phyloP scores from a whole-genome alignment of 1,284 basidiomycete genomes.

The Cystodermella granulosa region DNA sequence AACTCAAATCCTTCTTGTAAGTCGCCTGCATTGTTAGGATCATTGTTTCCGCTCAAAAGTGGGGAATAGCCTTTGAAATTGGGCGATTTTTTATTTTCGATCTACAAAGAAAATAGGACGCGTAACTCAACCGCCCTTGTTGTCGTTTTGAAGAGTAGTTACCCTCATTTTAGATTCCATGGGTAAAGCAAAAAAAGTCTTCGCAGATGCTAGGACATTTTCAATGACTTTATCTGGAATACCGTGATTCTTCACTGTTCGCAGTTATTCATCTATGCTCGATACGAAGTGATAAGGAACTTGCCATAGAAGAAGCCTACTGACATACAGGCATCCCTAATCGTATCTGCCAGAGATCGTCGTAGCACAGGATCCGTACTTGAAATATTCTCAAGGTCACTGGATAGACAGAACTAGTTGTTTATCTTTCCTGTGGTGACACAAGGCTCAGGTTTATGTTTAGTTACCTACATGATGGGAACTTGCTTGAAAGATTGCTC shows the following conservation, averaged over 20 bases:
- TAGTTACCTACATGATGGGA: conserved; percentile 36
- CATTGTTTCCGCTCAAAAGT: conserved; percentile 56
- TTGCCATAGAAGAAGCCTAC: conserved; percentile 79
- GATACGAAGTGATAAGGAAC: conserved; percentile 12
- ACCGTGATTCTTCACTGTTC: conserved; percentile 62
- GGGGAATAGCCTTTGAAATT: conserved; percentile 74
- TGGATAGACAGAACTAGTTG: conserved; percentile 32
- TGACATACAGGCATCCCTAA: conserved; percentile 67
- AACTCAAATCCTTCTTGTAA: conserved; percentile 80
- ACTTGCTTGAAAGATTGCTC: conserved; percentile 32
- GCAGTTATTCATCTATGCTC: background rate
- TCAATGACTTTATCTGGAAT: conserved; percentile 51
- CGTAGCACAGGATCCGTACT: conserved; percentile 41
- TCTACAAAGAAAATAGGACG: conserved; percentile 41
- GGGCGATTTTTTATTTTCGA: conserved; percentile 62
- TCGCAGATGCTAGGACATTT: conserved; percentile 45
- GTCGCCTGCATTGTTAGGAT: conserved; percentile 65
- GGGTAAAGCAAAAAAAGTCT: conserved; percentile 60
- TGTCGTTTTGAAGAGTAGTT: conserved; percentile 8
- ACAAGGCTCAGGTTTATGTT: too few species aligned
- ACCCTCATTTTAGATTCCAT: conserved; percentile 58
- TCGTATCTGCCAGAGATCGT: conserved; percentile 49
- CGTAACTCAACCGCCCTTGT: background rate
- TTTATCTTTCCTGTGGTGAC: too few species aligned
- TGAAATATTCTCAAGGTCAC: conserved; percentile 52